Evolutionary conservation across 768 basidiomycete species (phyloP).

Genomic region (Boletus edulis): DNA sequence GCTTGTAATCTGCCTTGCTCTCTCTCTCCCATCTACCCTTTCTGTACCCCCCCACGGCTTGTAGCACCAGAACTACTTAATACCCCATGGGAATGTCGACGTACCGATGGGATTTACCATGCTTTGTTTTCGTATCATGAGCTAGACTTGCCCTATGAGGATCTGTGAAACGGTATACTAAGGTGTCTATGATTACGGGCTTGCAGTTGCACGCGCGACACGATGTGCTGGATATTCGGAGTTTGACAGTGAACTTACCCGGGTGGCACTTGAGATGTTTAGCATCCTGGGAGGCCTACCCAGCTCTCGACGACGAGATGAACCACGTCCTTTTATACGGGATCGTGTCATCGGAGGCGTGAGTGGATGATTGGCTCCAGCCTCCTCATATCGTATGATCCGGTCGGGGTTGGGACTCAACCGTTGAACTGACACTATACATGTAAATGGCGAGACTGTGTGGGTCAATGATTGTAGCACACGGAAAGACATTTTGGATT

Average conservation of each 20-base stretch:
- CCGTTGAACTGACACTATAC: too few relatives aligned
- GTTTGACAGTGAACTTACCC: background rate
- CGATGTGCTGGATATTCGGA: background rate
- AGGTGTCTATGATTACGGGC: background rate
- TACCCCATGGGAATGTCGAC: slow-evolving; percentile 9
- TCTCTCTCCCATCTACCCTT: background rate
- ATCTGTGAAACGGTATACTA: background rate
- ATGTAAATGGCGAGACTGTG: background rate
- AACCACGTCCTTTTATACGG: slow-evolving; percentile 14
- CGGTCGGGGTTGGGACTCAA: slow-evolving; percentile 3
- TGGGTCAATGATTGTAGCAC: slow-evolving; percentile 14
- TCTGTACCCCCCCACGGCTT: background rate
- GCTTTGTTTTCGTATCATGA: background rate
- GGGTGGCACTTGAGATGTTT: background rate
- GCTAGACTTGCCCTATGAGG: slow-evolving; percentile 8
- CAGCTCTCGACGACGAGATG: background rate
- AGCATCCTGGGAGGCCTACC: background rate
- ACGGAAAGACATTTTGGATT: background rate
- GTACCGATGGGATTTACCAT: slow-evolving; percentile 14
- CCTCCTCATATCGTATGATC: slow-evolving; percentile 5
- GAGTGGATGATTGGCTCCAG: slow-evolving; percentile 13
- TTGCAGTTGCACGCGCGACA: background rate
- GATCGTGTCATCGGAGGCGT: slow-evolving; percentile 6
- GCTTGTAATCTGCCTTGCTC: slow-evolving; percentile 15
- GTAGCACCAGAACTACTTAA: slow-evolving; percentile 8